Evolutionary conservation across 495 filamentous ascomycete species (phyloP).

Genomic region (Xylaria nigripes): DNA sequence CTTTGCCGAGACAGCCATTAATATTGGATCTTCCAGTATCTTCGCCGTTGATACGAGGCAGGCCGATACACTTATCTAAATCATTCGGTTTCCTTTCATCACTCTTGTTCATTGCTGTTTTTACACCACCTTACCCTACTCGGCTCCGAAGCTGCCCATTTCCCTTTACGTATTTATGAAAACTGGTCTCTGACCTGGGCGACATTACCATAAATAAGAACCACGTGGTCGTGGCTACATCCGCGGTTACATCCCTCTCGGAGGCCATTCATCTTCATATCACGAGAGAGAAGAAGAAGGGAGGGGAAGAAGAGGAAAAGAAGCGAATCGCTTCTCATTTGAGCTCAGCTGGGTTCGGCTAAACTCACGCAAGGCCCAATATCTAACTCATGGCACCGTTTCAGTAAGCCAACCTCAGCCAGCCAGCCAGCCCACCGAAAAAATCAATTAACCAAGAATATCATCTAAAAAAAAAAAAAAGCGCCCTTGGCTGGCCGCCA

Average conservation of each 20-base stretch:
- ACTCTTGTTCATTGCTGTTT: background rate
- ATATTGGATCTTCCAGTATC: no score
- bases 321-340: slow-evolving; percentile 9
- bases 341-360: slow-evolving; percentile 13
- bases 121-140: no score
- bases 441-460: no score
- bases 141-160: background rate
- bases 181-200: background rate
- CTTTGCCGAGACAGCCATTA: no score
- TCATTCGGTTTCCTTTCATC: background rate
- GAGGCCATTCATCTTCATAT: background rate
- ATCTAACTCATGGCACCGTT: slow-evolving; percentile 18
- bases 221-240: background rate
- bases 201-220: background rate
- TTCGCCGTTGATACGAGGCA: no score
- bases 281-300: background rate
- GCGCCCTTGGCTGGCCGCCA: background rate
- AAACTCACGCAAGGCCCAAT: slow-evolving; percentile 6
- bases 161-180: background rate
- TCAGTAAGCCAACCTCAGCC: slow-evolving; percentile 18
- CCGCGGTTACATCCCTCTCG: background rate
- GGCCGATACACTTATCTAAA: no score
- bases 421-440: slow-evolving; percentile 8
- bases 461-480: no score
- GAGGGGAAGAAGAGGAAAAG: slow-evolving; percentile 1